These are phyloP conservation scores for Hygrophorus pudorinus DNA, from an alignment of 768 basidiomycete species.

Conservation along the genomic window DNA sequence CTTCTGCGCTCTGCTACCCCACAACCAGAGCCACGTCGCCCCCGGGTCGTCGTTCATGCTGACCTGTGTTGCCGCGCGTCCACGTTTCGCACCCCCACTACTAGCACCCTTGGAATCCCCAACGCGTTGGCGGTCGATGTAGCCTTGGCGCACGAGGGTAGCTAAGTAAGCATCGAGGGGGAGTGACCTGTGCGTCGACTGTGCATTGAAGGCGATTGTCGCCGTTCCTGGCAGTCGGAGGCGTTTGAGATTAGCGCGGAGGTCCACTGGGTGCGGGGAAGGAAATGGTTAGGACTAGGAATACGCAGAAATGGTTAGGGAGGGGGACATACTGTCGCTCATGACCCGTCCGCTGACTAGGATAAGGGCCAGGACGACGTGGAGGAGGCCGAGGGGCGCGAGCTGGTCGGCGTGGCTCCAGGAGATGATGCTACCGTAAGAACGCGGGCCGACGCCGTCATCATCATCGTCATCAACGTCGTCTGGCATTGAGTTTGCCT, in stretches of 20 bases:
- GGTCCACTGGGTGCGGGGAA: conserved; percentile 41
- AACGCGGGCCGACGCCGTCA: conserved; percentile 26
- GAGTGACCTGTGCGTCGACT: conserved; percentile 38
- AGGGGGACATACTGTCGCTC: conserved; percentile 50
- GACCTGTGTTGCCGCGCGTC: conserved; percentile 36
- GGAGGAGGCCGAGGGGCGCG: conserved; percentile 61
- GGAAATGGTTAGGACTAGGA: neutral
- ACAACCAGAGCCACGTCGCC: conserved; percentile 38
- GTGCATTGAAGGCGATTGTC: conserved; percentile 41
- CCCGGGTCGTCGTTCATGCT: conserved; percentile 22
- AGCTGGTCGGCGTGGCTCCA: conserved; percentile 66
- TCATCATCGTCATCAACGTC: conserved; percentile 38
- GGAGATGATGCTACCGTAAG: conserved; percentile 61
- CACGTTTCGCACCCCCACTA: conserved; percentile 39
- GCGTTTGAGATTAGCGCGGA: conserved; percentile 59
- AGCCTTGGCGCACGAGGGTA: conserved; percentile 57
- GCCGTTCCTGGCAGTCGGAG: conserved; percentile 47
- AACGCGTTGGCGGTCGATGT: conserved; percentile 57
- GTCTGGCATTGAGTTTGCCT: conserved; percentile 36
- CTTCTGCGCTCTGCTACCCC: conserved; percentile 72
- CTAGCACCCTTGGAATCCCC: conserved; percentile 34
- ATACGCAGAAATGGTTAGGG: neutral
- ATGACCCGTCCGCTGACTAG: conserved; percentile 72
- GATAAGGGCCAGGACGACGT: conserved; percentile 74
- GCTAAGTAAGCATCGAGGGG: conserved; percentile 60